A percentile compares a stretch with the other conserved stretches of the same genome.
phyloP scores from a whole-genome alignment of 768 basidiomycete genomes.

The Lentinula edodes region DNA sequence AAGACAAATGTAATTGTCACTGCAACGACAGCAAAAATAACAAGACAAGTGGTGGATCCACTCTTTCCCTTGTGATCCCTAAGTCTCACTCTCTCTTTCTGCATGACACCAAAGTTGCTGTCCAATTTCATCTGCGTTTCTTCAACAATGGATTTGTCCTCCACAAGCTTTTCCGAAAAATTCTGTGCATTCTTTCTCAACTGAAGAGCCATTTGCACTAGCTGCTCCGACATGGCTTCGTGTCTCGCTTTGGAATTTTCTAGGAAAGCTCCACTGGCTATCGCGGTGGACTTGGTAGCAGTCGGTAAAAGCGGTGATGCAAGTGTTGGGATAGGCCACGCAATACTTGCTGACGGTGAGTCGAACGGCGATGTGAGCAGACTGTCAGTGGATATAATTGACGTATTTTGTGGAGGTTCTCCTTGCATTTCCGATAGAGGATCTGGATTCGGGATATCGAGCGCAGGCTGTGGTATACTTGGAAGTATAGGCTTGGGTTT shows the following conservation, averaged over 20 bases:
- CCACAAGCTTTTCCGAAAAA: slow-evolving; percentile 66
- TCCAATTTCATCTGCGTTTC: slow-evolving; percentile 69
- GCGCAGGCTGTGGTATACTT: slow-evolving; percentile 40
- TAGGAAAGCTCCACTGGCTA: slow-evolving; percentile 17
- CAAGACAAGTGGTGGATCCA: slow-evolving; percentile 68
- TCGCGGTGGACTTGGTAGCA: slow-evolving; percentile 23
- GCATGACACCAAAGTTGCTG: slow-evolving; percentile 64
- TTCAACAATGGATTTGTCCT: slow-evolving; percentile 69
- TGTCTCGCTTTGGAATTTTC: slow-evolving; percentile 61
- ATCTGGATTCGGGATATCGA: slow-evolving; percentile 6
- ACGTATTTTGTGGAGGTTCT: slow-evolving; percentile 10
- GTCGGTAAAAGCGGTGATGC: slow-evolving; percentile 28
- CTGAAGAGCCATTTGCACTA: slow-evolving; percentile 83
- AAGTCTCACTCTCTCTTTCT: slow-evolving; percentile 54
- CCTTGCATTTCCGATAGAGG: slow-evolving; percentile 13
- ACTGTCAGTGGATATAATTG: slow-evolving; percentile 22
- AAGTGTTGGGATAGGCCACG: slow-evolving; percentile 22
- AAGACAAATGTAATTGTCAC: slow-evolving; percentile 66
- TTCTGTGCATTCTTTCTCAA: slow-evolving; percentile 79
- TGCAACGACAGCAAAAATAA: slow-evolving; percentile 54
- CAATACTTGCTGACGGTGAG: slow-evolving; percentile 14
- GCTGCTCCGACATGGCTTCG: slow-evolving; percentile 66
- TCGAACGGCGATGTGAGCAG: slow-evolving; percentile 37
- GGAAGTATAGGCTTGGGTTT: slow-evolving; percentile 49
- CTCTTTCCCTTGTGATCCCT: slow-evolving; percentile 60